Percentiles rank a stretch among this genome's conserved stretches.
phyloP scores from a whole-genome alignment of 2,329 filamentous ascomycete species.

The Colletotrichum sp. region DNA sequence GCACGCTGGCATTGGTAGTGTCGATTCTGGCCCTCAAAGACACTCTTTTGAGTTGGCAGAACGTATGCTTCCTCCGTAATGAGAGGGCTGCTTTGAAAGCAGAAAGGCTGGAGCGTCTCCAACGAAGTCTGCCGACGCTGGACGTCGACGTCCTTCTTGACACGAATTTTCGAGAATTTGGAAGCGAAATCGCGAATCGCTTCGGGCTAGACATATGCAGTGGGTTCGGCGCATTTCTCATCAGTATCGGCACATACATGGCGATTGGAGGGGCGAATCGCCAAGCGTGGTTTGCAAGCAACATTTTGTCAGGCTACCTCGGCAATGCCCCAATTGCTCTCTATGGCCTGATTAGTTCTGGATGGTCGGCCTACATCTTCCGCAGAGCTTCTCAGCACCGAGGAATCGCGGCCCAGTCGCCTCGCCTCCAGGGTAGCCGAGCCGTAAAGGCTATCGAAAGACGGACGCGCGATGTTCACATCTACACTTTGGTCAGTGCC shows the following conservation, averaged over 20 bases:
- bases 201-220: constrained; percentile 55
- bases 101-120: constrained; percentile 9
- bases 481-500: constrained; percentile 50
- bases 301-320: constrained; percentile 59
- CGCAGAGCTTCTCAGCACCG: constrained; percentile 43
- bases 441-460: constrained; percentile 34
- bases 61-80: constrained; percentile 46
- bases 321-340: constrained; percentile 55
- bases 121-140: not conserved
- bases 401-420: constrained; percentile 22
- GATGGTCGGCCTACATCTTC: constrained; percentile 51
- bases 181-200: constrained; percentile 55
- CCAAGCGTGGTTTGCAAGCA: constrained; percentile 48
- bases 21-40: constrained; percentile 52
- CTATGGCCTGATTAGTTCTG: constrained; percentile 52
- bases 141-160: constrained; percentile 43
- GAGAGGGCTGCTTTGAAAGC: constrained; percentile 41
- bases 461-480: constrained; percentile 44
- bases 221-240: constrained; percentile 53
- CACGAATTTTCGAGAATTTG: constrained; percentile 52
- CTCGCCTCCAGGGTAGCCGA: constrained; percentile 26
- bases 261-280: constrained; percentile 54
- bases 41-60: constrained; percentile 44
- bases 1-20: constrained; percentile 47
- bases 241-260: constrained; percentile 56